A percentile compares a stretch with the other conserved stretches of the same genome.
Conservation (phyloP, 176 grass and related monocot genomes). For the Eleusine coracana region DNA sequence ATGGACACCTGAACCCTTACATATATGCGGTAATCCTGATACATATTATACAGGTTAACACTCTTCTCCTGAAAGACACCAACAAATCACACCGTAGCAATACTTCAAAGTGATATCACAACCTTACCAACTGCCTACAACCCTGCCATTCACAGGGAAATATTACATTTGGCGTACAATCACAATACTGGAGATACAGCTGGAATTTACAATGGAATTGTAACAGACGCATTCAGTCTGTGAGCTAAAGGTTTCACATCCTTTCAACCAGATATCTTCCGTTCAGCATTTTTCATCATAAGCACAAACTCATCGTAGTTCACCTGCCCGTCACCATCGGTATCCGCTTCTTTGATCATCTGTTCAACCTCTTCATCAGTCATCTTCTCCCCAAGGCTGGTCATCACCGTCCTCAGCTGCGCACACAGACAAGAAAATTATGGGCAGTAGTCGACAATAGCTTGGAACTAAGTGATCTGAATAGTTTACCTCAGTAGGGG, state of each 20-base stretch:
- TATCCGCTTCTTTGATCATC: conserved; percentile 77
- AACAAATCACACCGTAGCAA: conserved; percentile 18
- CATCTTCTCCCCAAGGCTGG: conserved; percentile 74
- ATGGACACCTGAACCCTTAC: not conserved
- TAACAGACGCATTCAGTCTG: conserved; percentile 2
- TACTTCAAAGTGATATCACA: not conserved
- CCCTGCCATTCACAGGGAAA: not conserved
- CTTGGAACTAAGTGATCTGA: not conserved
- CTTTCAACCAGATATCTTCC: conserved; percentile 49
- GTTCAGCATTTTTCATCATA: conserved; percentile 63
- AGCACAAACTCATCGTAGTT: conserved; percentile 71
- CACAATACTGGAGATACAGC: conserved; percentile 24
- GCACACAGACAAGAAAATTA: not conserved
- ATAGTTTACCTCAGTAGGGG: conserved; percentile 58
- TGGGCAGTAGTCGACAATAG: not conserved
- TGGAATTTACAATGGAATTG: conserved; percentile 29
- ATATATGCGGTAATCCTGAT: not conserved
- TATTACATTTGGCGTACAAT: conserved; percentile 2
- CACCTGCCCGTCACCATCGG: conserved; percentile 68
- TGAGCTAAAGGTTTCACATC: conserved; percentile 7
- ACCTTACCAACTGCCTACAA: conserved; percentile 9
- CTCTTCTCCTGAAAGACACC: not conserved
- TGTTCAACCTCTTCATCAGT: conserved; percentile 64
- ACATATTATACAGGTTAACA: conserved; percentile 8
- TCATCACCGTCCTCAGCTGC: conserved; percentile 72